Percentiles rank a stretch among this genome's conserved stretches.
These are phyloP conservation scores for Colletotrichum aenigma DNA, from an alignment of 2,329 filamentous ascomycete genomes.

Conservation along the genomic window DNA sequence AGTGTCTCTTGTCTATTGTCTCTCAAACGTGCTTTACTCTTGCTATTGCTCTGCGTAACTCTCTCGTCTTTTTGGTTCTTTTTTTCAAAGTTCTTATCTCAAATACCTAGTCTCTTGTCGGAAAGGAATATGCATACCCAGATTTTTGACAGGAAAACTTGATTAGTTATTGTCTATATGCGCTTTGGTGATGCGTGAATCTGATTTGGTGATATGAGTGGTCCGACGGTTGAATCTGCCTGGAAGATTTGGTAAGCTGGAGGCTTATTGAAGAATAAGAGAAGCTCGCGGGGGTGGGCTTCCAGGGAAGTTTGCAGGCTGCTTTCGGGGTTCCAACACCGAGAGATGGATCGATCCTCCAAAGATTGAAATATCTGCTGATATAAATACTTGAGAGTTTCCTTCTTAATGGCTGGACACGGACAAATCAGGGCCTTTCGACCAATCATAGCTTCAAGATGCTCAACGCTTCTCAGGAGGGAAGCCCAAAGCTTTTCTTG, in stretches of 20 bases:
- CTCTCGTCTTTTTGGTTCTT: background rate
- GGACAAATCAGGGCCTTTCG: no score
- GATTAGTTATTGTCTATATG: background rate
- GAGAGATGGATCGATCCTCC: background rate
- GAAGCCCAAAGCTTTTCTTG: background rate
- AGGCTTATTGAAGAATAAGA: no score
- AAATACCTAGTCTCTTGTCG: conserved; percentile 20
- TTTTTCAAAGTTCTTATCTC: conserved; percentile 1
- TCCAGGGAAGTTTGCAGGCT: no score
- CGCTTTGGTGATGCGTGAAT: background rate
- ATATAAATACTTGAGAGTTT: background rate
- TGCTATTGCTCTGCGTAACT: background rate
- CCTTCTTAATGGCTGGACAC: no score
- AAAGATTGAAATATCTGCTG: background rate
- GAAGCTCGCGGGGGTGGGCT: no score
- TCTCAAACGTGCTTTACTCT: background rate
- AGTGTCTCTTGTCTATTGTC: background rate
- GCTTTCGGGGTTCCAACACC: background rate
- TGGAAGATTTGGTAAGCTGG: background rate
- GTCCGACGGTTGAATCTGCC: background rate
- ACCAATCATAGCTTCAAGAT: background rate
- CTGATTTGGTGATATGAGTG: background rate
- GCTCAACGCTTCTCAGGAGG: background rate
- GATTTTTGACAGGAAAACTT: background rate
- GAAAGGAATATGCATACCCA: conserved; percentile 20